Evolutionary conservation across 768 basidiomycete genomes (phyloP).

Genomic region (Leccinum subgranulosum): DNA sequence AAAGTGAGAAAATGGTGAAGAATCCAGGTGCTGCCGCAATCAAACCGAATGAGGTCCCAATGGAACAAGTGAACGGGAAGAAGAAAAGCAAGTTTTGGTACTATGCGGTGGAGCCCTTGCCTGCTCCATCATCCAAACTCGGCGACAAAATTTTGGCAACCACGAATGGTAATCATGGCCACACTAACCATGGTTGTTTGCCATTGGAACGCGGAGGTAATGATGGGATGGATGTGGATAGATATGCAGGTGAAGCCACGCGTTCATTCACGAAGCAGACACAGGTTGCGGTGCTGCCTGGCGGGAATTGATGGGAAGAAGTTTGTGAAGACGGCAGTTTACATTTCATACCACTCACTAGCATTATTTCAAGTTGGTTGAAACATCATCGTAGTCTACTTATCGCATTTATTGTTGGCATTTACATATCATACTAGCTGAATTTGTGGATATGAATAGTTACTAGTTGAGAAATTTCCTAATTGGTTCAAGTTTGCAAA

Average conservation of each 20-base stretch:
- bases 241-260: conserved; percentile 11
- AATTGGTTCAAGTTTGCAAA: conserved; percentile 6
- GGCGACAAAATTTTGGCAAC: conserved; percentile 13
- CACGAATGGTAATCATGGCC: conserved; percentile 21
- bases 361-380: conserved; percentile 22
- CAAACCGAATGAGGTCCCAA: conserved; percentile 69
- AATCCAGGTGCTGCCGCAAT: conserved; percentile 59
- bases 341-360: conserved; percentile 29
- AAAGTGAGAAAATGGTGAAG: conserved; percentile 45
- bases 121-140: conserved; percentile 8
- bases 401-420: conserved; percentile 24
- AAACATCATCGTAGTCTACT: conserved; percentile 30
- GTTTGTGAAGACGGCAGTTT: conserved; percentile 11
- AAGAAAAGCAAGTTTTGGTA: conserved; percentile 88
- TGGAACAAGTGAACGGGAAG: conserved; percentile 75
- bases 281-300: conserved; percentile 11
- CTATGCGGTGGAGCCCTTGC: conserved; percentile 75
- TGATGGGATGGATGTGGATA: conserved; percentile 25
- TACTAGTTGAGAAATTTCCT: conserved; percentile 10
- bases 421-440: conserved; percentile 17
- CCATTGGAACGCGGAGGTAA: neutral
- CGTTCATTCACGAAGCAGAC: conserved; percentile 16
- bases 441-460: neutral
- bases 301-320: conserved; percentile 2
- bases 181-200: conserved; percentile 8